A percentile compares a stretch with the other conserved stretches of the same genome.
Evolutionary conservation across 75 land plant genomes (phyloP).

Genomic region (Pinus tabuliformis): DNA sequence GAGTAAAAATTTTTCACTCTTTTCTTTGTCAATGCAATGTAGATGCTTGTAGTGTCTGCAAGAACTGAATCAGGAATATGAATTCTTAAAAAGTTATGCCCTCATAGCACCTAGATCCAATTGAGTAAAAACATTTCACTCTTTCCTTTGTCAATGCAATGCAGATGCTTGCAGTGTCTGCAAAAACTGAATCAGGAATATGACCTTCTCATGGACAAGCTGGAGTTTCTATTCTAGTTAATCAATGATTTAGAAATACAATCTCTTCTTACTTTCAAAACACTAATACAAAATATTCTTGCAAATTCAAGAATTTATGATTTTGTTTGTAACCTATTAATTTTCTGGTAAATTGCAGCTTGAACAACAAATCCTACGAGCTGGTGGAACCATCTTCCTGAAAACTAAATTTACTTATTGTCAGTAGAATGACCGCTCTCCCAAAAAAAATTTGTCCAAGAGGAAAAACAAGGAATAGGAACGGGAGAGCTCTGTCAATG

Average conservation of each 20-base stretch:
- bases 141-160: not conserved
- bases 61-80: constrained; percentile 58
- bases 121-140: no score
- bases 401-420: no score
- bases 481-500: no score
- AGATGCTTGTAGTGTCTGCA: constrained; percentile 62
- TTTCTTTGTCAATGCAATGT: not conserved
- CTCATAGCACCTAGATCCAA: no score
- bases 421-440: no score
- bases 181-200: constrained; percentile 69
- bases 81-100: no score
- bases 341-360: not conserved
- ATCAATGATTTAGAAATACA: not conserved
- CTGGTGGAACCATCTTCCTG: not conserved
- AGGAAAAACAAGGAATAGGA: no score
- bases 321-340: no score
- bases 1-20: no score
- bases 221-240: constrained; percentile 11
- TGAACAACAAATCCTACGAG: not conserved
- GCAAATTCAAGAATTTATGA: not conserved
- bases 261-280: not conserved
- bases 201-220: constrained; percentile 59
- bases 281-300: no score
- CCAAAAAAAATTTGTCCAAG: no score
- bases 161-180: constrained; percentile 56